Percentiles rank a stretch among this genome's conserved stretches.
These are phyloP conservation scores for Cyclaneusma minus DNA, from an alignment of 2,329 filamentous ascomycete species.

Conservation along the genomic window DNA sequence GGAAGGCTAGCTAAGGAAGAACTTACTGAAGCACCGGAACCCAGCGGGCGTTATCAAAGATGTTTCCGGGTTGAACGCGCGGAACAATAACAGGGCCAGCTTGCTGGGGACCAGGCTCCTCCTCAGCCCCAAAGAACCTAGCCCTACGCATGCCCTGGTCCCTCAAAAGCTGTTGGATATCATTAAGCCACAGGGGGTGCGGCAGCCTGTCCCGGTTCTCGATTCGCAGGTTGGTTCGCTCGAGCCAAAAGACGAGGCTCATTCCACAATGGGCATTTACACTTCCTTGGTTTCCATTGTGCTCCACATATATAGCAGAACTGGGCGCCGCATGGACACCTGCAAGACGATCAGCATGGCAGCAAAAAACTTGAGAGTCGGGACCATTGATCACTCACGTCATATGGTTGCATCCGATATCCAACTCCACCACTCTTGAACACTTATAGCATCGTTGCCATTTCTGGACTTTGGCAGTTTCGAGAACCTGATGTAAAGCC, in stretches of 20 bases:
- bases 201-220: conserved; percentile 6
- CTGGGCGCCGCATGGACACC: conserved; percentile 28
- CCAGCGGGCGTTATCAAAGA: too few relatives aligned
- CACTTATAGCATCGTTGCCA: conserved; percentile 38
- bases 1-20: too few relatives aligned
- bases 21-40: too few relatives aligned
- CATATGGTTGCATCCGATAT: conserved; percentile 39
- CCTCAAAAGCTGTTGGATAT: not conserved
- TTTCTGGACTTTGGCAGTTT: conserved; percentile 23
- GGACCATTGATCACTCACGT: conserved; percentile 28
- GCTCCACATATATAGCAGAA: conserved; percentile 34
- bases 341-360: conserved; percentile 11
- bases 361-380: not conserved
- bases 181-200: conserved; percentile 3
- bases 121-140: too few relatives aligned
- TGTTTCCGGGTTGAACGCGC: too few relatives aligned
- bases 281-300: conserved; percentile 26
- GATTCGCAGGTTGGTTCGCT: conserved; percentile 18
- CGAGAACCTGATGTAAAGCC: conserved; percentile 22
- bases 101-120: too few relatives aligned
- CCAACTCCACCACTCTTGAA: conserved; percentile 29
- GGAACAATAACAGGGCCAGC: too few relatives aligned
- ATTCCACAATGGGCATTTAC: conserved; percentile 23
- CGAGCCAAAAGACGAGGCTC: conserved; percentile 19
- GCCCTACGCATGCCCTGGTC: too few relatives aligned